Evolutionary conservation across 2,329 filamentous ascomycete species (phyloP), one percentile per base, ranked within the genome.

Genomic region (Scedosporium aurantiacum): DNA sequence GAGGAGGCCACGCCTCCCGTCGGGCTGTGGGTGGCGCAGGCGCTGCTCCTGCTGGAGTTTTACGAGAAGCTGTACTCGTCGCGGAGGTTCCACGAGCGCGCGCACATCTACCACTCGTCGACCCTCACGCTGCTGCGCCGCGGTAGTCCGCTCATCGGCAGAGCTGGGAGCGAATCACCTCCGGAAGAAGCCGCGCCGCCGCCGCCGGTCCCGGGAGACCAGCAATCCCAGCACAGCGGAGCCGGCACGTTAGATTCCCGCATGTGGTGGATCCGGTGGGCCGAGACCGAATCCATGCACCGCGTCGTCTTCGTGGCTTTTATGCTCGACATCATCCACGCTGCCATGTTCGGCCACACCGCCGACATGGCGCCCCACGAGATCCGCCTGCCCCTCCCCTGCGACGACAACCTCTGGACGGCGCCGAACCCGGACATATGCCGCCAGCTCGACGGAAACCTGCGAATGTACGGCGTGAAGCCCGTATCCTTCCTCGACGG

Each of bases 41-140:
- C 91, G 0, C 75, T 96, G 54, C 74, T 97, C 1, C 78, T 96
- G 3, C 77, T 97, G 1, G 92, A 97, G 70, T 83, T 92, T 4
- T 96, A 93, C 68, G 91, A 97, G 75, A 97, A 96, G 78, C 88
- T 95, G 82, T 94, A 90, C 71, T 90, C 89, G 1, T 91, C 90
- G 0, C 82, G 90, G 50, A 82, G 84, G 16, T 78, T 96, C 27
- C 91, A 97, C 72, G 92, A 96, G 71, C 81, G 91, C 65, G 89
- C 91, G 0, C 90, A 96, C 67, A 94, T 96, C 43, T 92, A 96
- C 68, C 91, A 96, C 69, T 87, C 89, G 4, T 90, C 90, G 0
- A 93, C 90, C 0, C 77, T 96, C 60, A 95, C 90, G 0, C 76
- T 96, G 52, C 90, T 97, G 77, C 84, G 91, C 37, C 82, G 91